A percentile compares a stretch with the other conserved stretches of the same genome.
These are phyloP conservation scores for Immersiporthe knoxdaviesiana DNA, from an alignment of 2,329 filamentous ascomycete species.

Conservation along the genomic window DNA sequence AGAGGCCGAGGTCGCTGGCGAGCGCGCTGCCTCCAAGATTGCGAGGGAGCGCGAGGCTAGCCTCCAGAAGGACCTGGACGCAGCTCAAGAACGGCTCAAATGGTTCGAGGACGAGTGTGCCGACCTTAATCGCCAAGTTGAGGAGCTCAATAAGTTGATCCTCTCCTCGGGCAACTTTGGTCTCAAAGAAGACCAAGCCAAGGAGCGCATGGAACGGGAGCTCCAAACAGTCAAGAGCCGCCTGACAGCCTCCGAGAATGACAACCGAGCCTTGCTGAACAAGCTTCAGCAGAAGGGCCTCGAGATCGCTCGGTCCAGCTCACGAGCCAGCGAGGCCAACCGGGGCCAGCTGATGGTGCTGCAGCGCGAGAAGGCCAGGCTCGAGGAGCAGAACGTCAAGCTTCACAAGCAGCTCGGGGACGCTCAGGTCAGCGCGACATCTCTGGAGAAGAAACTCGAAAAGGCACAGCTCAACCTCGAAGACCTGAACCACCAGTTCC, in stretches of 20 bases:
- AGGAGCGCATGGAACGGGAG: constrained; percentile 89
- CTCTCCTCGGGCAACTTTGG: constrained; percentile 88
- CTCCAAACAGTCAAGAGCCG: constrained; percentile 89
- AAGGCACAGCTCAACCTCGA: constrained; percentile 87
- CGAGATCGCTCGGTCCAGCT: constrained; percentile 89
- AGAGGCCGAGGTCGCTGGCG: constrained; percentile 78
- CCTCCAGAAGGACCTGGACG: constrained; percentile 78
- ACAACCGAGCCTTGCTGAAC: constrained; percentile 92
- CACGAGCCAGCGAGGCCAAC: constrained; percentile 81
- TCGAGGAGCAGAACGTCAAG: constrained; percentile 81
- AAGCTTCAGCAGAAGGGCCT: constrained; percentile 97
- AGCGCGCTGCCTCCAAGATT: constrained; percentile 75
- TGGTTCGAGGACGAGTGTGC: constrained; percentile 81
- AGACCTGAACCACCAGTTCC: constrained; percentile 90
- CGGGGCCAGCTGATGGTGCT: constrained; percentile 75
- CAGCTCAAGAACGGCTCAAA: constrained; percentile 73
- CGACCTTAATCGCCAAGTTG: constrained; percentile 77
- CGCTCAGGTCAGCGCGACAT: constrained; percentile 78
- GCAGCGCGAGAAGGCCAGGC: constrained; percentile 79
- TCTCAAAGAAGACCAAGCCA: constrained; percentile 88
- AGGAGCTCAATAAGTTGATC: constrained; percentile 84
- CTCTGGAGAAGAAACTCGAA: constrained; percentile 91
- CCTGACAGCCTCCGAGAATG: constrained; percentile 89
- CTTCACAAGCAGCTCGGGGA: constrained; percentile 85
- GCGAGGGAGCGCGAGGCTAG: constrained; percentile 80